These are phyloP conservation scores for Aureobasidium sp. DNA, from an alignment of 2,329 filamentous ascomycete genomes.

Conservation along the genomic window DNA sequence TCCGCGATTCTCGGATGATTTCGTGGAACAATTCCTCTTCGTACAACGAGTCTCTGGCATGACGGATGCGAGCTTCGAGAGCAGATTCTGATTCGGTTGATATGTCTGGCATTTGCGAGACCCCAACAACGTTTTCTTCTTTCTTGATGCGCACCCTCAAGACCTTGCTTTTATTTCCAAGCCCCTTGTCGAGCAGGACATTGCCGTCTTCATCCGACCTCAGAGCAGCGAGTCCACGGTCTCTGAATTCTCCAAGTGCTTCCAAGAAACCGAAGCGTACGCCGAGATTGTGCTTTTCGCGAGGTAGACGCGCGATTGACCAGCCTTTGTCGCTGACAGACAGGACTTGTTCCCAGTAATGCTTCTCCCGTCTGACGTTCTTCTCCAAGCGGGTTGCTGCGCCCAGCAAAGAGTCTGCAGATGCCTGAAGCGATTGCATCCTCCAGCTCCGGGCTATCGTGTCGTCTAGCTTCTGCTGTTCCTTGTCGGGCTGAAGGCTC, in stretches of 20 bases:
- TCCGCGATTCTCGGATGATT: slow-evolving; percentile 71
- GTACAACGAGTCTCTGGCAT: slow-evolving; percentile 72
- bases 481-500: slow-evolving; percentile 52
- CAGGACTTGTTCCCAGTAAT: slow-evolving; percentile 83
- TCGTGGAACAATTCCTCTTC: slow-evolving; percentile 88
- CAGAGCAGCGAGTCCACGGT: slow-evolving; percentile 75
- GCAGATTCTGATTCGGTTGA: slow-evolving; percentile 46
- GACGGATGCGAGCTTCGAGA: slow-evolving; percentile 62
- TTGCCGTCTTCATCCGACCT: slow-evolving; percentile 66
- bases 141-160: slow-evolving; percentile 62
- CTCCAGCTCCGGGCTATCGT: slow-evolving; percentile 63
- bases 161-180: slow-evolving; percentile 49
- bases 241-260: slow-evolving; percentile 51
- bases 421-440: slow-evolving; percentile 66
- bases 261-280: slow-evolving; percentile 88
- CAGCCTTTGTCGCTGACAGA: slow-evolving; percentile 77
- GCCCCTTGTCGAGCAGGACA: slow-evolving; percentile 64
- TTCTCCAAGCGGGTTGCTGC: slow-evolving; percentile 66
- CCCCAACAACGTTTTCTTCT: slow-evolving; percentile 52
- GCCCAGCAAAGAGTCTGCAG: slow-evolving; percentile 65
- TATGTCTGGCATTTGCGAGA: slow-evolving; percentile 34
- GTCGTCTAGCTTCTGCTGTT: slow-evolving; percentile 31
- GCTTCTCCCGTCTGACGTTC: slow-evolving; percentile 72
- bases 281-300: slow-evolving; percentile 65
- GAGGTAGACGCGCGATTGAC: slow-evolving; percentile 72